Conservation (phyloP, 129 eudicot genomes). For the Solidago caesia region DNA sequence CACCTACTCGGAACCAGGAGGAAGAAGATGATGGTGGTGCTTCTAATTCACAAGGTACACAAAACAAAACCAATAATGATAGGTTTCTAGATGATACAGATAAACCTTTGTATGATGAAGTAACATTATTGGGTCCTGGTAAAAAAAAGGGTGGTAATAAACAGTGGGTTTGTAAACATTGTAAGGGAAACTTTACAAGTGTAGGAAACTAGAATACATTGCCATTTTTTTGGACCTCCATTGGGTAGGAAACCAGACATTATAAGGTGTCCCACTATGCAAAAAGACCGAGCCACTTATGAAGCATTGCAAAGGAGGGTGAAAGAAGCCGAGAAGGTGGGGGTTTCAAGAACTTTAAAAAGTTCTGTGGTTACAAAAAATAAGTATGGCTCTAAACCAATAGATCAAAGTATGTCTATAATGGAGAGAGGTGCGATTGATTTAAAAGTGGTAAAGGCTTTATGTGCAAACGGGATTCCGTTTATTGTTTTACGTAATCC, state of each 20-base stretch:
- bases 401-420: too few species aligned
- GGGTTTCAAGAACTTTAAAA: neutral
- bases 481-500: too few species aligned
- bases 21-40: too few species aligned
- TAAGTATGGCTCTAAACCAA: neutral
- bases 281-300: neutral
- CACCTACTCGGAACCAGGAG: too few species aligned
- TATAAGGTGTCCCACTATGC: neutral
- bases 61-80: too few species aligned
- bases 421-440: neutral
- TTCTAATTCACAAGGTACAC: too few species aligned
- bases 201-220: neutral
- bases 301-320: conserved; percentile 1
- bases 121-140: neutral
- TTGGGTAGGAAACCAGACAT: neutral
- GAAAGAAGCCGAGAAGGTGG: conserved; percentile 8
- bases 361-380: conserved; percentile 3
- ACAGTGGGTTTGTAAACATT: conserved; percentile 23
- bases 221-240: neutral
- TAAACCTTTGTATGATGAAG: conserved; percentile 11
- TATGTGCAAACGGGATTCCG: too few species aligned
- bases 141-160: conserved; percentile 3
- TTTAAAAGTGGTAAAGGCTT: too few species aligned
- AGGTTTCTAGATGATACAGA: neutral
- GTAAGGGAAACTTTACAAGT: conserved; percentile 4